Percentiles rank a stretch among this genome's conserved stretches.
Evolutionary conservation across 108 stramenopile genomes (phyloP).

Genomic region (Craspedostauros australis): DNA sequence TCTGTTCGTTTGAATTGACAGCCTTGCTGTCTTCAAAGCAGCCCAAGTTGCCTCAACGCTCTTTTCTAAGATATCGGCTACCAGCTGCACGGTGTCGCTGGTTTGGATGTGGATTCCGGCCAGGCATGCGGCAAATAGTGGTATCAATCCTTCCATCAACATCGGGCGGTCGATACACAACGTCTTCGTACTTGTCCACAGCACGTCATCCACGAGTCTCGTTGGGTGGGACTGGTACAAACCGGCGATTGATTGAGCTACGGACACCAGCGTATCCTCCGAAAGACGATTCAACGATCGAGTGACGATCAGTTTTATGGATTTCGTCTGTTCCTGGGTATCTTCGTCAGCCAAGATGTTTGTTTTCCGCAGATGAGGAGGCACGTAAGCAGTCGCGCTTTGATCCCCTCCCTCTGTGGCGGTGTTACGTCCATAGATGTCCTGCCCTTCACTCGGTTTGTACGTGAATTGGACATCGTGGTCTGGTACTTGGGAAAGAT

Average conservation of each 20-base stretch:
- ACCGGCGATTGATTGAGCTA: constrained; percentile 54
- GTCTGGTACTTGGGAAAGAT: constrained; percentile 18
- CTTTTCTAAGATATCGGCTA: constrained; percentile 62
- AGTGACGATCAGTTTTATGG: constrained; percentile 71
- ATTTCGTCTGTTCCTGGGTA: constrained; percentile 13
- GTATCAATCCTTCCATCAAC: constrained; percentile 80
- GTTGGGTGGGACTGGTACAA: constrained; percentile 49
- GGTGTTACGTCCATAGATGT: constrained; percentile 87
- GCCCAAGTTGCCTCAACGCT: constrained; percentile 49
- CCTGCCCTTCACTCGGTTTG: constrained; percentile 78
- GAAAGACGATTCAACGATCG: constrained; percentile 88
- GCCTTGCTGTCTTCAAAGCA: no score
- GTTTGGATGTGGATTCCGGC: constrained; percentile 75
- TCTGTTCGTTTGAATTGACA: no score
- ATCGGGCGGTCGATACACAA: constrained; percentile 56
- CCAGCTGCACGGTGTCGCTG: constrained; percentile 69
- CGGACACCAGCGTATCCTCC: constrained; percentile 83
- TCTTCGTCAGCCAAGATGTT: constrained; percentile 13
- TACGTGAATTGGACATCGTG: constrained; percentile 76
- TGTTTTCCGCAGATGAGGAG: constrained; percentile 69
- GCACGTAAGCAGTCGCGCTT: constrained; percentile 57
- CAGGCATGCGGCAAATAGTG: constrained; percentile 67
- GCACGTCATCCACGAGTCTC: constrained; percentile 52
- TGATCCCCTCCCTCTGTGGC: constrained; percentile 15
- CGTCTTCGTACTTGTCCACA: constrained; percentile 64